Percentiles rank a stretch among this genome's conserved stretches.
Evolutionary conservation across 2,329 filamentous ascomycete species (phyloP).

Genomic region (Aspergillus jensenii): DNA sequence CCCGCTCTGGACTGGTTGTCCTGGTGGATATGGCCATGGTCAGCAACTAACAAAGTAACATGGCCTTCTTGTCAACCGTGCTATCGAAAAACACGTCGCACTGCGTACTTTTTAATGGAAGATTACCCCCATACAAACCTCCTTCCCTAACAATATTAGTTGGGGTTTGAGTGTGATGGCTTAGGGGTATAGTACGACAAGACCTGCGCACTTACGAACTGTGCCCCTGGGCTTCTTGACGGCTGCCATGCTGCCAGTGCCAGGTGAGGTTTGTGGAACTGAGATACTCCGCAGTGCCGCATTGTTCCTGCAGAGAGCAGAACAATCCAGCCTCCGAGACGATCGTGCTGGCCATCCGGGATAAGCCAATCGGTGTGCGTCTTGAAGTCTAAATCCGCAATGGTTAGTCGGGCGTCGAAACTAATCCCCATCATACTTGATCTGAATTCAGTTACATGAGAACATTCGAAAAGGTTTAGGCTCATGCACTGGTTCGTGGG

Average conservation of each 20-base stretch:
- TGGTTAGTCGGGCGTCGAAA: neutral
- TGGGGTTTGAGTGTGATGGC: neutral
- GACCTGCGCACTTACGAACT: no score
- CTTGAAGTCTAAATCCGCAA: neutral
- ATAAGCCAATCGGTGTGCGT: neutral
- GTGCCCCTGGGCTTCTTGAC: neutral
- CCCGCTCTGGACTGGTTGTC: conserved; percentile 1
- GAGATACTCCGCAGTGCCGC: neutral
- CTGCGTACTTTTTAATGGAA: neutral
- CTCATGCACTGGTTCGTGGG: neutral
- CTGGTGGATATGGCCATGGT: neutral
- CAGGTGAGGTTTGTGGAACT: conserved; percentile 1
- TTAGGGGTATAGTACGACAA: neutral
- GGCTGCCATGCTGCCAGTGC: neutral
- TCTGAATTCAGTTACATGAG: neutral
- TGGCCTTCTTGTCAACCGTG: no score
- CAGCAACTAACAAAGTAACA: no score
- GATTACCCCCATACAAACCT: neutral
- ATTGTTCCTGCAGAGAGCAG: neutral
- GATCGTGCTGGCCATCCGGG: neutral
- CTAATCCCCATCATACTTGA: neutral
- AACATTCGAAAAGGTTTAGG: neutral
- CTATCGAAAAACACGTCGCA: neutral
- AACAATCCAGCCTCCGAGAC: conserved; percentile 1
- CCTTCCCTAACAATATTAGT: neutral